Conservation (phyloP, 2,329 filamentous ascomycete species). For the Diplodia mutila region DNA sequence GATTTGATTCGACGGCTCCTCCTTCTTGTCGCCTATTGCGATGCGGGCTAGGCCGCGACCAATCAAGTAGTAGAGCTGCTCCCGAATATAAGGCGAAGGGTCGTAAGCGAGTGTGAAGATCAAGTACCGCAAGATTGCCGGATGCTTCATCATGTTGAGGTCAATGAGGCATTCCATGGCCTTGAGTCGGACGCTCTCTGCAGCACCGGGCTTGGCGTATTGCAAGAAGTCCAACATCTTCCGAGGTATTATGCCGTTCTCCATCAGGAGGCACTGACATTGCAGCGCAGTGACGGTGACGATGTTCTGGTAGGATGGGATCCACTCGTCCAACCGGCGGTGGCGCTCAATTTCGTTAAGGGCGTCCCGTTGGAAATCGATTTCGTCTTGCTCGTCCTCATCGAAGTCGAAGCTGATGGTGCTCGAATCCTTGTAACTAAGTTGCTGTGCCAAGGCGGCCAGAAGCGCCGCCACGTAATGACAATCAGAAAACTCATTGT, state of each 20-base stretch:
- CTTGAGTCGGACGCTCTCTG: slow-evolving; percentile 62
- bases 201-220: slow-evolving; percentile 63
- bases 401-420: slow-evolving; percentile 45
- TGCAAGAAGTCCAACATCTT: slow-evolving; percentile 62
- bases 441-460: slow-evolving; percentile 60
- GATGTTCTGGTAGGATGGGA: slow-evolving; percentile 66
- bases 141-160: slow-evolving; percentile 56
- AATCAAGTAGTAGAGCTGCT: slow-evolving; percentile 56
- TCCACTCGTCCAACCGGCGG: slow-evolving; percentile 68
- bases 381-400: slow-evolving; percentile 56
- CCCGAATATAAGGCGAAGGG: slow-evolving; percentile 61
- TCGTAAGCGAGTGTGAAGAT: slow-evolving; percentile 61
- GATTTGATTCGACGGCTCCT: slow-evolving; percentile 36
- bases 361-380: slow-evolving; percentile 59
- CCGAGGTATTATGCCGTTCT: slow-evolving; percentile 56
- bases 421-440: slow-evolving; percentile 41
- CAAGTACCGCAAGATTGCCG: slow-evolving; percentile 59
- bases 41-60: slow-evolving; percentile 61
- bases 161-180: slow-evolving; percentile 63
- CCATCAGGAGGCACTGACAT: slow-evolving; percentile 61
- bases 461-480: slow-evolving; percentile 86
- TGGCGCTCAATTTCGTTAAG: slow-evolving; percentile 66
- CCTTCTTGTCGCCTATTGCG: slow-evolving; percentile 58
- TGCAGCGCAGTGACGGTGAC: slow-evolving; percentile 64
- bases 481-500: slow-evolving; percentile 84